Evolutionary conservation across 2,329 filamentous ascomycete genomes (phyloP).

Genomic region (Phaeosphaeriaceae sp.): DNA sequence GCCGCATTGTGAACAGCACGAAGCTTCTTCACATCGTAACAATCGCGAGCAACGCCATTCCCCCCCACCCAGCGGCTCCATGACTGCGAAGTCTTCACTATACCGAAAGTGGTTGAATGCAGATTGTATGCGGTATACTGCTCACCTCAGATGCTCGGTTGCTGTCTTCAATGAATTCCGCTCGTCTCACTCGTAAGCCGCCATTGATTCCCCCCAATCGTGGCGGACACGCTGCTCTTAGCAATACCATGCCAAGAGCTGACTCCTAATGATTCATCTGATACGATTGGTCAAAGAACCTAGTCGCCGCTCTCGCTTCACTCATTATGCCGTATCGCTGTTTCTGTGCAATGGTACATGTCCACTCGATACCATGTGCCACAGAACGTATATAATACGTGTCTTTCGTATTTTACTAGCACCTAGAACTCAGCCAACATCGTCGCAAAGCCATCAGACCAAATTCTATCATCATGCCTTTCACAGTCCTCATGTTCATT

Average conservation of each 20-base stretch:
- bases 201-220: not conserved
- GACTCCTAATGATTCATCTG: not conserved
- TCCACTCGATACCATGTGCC: no score
- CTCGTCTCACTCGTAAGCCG: not conserved
- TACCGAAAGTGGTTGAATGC: not conserved
- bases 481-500: constrained; percentile 24
- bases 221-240: not conserved
- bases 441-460: not conserved
- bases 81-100: not conserved
- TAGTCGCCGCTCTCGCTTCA: no score
- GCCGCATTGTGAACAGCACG: not conserved
- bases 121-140: not conserved
- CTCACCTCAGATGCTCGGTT: not conserved
- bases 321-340: no score
- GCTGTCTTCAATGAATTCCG: not conserved
- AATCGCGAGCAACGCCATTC: not conserved
- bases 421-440: not conserved
- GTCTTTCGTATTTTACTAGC: not conserved
- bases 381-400: no score
- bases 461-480: constrained; percentile 18
- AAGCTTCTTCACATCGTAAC: not conserved
- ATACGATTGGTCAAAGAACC: not conserved
- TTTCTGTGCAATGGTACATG: no score
- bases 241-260: not conserved
- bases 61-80: not conserved